phyloP scores from a whole-genome alignment of 1,284 basidiomycete genomes.

The Irpex sp. region DNA sequence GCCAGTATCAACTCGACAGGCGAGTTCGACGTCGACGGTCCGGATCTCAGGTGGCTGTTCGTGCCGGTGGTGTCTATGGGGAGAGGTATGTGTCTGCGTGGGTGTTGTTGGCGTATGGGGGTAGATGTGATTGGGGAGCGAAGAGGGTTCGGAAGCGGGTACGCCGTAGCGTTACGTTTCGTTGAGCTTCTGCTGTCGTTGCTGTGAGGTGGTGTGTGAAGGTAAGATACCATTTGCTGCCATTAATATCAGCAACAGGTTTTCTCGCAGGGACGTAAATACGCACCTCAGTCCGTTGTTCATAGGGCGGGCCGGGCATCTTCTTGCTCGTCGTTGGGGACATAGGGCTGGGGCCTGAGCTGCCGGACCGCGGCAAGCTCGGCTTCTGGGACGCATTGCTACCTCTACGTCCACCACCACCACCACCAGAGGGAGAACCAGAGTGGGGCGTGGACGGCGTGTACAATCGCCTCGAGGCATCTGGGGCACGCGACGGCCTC shows the following conservation, averaged over 20 bases:
- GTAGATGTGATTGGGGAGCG: slow-evolving; percentile 13
- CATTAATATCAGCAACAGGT: neutral
- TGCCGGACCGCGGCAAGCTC: slow-evolving; percentile 8
- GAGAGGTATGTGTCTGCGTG: slow-evolving; percentile 12
- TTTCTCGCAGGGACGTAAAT: neutral
- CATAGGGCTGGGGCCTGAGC: slow-evolving; percentile 13
- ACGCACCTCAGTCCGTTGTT: slow-evolving; percentile 19
- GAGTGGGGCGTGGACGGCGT: slow-evolving; percentile 17
- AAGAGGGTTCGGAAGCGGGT: slow-evolving; percentile 3
- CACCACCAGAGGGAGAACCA: slow-evolving; percentile 2
- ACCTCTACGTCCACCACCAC: neutral
- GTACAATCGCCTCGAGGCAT: slow-evolving; percentile 15
- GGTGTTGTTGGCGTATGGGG: too few relatives aligned
- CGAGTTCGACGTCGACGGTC: slow-evolving; percentile 27
- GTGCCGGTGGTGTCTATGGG: slow-evolving; percentile 10
- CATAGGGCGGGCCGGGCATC: slow-evolving; percentile 16
- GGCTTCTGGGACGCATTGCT: slow-evolving; percentile 14
- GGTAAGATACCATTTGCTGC: slow-evolving; percentile 25
- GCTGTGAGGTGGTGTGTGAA: slow-evolving; percentile 27
- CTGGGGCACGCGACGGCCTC: slow-evolving; percentile 15
- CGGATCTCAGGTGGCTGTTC: slow-evolving; percentile 17
- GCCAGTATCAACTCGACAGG: slow-evolving; percentile 47
- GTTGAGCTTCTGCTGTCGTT: slow-evolving; percentile 22
- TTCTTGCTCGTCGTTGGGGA: slow-evolving; percentile 19
- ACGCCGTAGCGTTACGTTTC: slow-evolving; percentile 3